Evolutionary conservation across 1,284 basidiomycete genomes (phyloP).

Genomic region (Apiotrichum siamense): DNA sequence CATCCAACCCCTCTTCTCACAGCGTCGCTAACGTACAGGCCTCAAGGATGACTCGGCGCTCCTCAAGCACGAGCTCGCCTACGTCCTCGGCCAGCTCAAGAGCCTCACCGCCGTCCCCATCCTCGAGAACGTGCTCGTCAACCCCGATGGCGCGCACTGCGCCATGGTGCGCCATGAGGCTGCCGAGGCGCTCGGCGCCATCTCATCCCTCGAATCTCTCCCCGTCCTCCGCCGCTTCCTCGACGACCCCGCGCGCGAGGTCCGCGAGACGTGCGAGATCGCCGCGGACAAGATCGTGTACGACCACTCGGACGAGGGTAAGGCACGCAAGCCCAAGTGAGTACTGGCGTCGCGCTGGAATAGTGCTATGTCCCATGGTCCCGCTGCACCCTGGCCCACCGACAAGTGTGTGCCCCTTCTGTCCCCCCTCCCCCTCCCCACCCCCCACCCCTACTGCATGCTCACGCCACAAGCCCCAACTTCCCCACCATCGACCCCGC

Average conservation of each 20-base stretch:
- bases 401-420: too few species aligned
- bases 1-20: background rate
- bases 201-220: conserved; percentile 64
- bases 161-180: conserved; percentile 99
- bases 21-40: conserved; percentile 51
- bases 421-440: too few species aligned
- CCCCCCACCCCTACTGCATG: background rate
- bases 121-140: conserved; percentile 71
- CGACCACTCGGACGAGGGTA: conserved; percentile 60
- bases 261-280: conserved; percentile 96
- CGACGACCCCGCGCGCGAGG: conserved; percentile 66
- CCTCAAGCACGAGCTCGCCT: conserved; percentile 95
- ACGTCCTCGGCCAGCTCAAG: conserved; percentile 91
- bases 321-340: conserved; percentile 39
- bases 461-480: conserved; percentile 53
- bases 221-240: conserved; percentile 69
- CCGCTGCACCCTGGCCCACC: too few species aligned
- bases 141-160: conserved; percentile 49
- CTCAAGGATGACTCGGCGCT: conserved; percentile 82
- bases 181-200: conserved; percentile 96
- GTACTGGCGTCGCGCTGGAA: too few species aligned
- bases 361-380: too few species aligned
- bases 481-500: conserved; percentile 91
- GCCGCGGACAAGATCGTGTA: conserved; percentile 92
- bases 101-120: conserved; percentile 66